These are phyloP conservation scores for Mycothermus thermophilus DNA, from an alignment of 495 filamentous ascomycete species.

Conservation along the genomic window DNA sequence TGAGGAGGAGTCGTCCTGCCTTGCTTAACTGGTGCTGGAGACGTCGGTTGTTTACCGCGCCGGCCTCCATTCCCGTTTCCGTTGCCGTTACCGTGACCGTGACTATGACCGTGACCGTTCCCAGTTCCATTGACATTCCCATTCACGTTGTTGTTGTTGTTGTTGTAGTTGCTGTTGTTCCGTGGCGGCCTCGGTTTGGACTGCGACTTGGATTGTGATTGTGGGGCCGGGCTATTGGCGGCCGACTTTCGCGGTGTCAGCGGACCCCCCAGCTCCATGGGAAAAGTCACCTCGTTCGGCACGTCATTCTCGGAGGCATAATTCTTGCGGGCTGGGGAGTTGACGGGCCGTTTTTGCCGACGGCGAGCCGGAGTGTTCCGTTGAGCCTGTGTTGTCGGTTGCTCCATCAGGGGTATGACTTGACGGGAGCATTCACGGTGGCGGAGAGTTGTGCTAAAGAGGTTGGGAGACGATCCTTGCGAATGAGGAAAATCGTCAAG, in stretches of 20 bases:
- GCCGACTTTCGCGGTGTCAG: slow-evolving; percentile 25
- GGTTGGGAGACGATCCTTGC: no score
- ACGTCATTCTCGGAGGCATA: slow-evolving; percentile 39
- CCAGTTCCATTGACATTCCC: no score
- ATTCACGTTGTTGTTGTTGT: no score
- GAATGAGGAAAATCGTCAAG: no score
- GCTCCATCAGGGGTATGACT: no score
- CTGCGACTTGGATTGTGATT: slow-evolving; percentile 12
- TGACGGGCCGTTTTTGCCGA: slow-evolving; percentile 22
- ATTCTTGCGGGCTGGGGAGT: slow-evolving; percentile 23
- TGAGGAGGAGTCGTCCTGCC: slow-evolving; percentile 30
- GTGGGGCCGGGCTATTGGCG: slow-evolving; percentile 12
- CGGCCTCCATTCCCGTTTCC: no score
- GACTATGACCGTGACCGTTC: no score
- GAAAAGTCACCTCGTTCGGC: slow-evolving; percentile 11
- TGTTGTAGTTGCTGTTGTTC: no score
- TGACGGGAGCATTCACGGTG: no score
- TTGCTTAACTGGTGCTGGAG: slow-evolving; percentile 22
- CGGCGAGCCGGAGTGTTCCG: slow-evolving; percentile 30
- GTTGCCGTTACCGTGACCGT: no score
- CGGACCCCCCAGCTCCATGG: slow-evolving; percentile 17
- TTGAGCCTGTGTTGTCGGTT: slow-evolving; percentile 5
- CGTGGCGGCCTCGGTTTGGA: slow-evolving; percentile 21
- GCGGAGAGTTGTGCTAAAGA: no score
- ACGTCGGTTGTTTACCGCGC: slow-evolving; percentile 19